Percentiles rank a stretch among this genome's conserved stretches.
Conservation (phyloP, 441 rosid genomes). For the Eruca vesicaria region DNA sequence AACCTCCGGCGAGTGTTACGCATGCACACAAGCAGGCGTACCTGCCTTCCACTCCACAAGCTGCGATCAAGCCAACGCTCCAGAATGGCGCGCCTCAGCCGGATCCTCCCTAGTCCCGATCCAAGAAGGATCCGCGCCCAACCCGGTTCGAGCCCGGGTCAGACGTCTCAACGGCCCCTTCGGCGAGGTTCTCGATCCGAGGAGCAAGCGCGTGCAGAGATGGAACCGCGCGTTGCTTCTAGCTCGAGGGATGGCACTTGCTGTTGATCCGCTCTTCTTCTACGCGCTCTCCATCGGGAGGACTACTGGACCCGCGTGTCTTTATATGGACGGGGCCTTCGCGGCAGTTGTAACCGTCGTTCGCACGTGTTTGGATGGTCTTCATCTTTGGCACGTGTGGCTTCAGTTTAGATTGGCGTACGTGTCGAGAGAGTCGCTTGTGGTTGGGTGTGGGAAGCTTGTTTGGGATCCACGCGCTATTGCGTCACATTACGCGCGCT, state of each 20-base stretch:
- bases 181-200: constrained; percentile 61
- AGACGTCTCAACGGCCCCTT: constrained; percentile 33
- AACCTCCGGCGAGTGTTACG: constrained; percentile 56
- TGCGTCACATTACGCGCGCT: constrained; percentile 53
- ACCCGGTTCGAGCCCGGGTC: not conserved
- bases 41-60: constrained; percentile 75
- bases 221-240: constrained; percentile 61
- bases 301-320: constrained; percentile 51
- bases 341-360: constrained; percentile 51
- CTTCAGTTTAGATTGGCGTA: constrained; percentile 75
- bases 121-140: constrained; percentile 20
- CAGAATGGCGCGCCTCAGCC: constrained; percentile 68
- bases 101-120: constrained; percentile 59
- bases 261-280: constrained; percentile 76
- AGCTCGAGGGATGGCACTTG: constrained; percentile 66
- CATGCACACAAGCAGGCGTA: constrained; percentile 67
- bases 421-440: constrained; percentile 65
- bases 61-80: constrained; percentile 62
- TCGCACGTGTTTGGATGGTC: constrained; percentile 54
- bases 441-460: constrained; percentile 76
- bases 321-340: constrained; percentile 55
- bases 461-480: constrained; percentile 81
- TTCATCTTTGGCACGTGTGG: constrained; percentile 66
- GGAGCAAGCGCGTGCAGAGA: constrained; percentile 53
- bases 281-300: constrained; percentile 52